These are phyloP conservation scores for Platanus orientalis DNA, from an alignment of 164 flowering plant species.

Conservation along the genomic window DNA sequence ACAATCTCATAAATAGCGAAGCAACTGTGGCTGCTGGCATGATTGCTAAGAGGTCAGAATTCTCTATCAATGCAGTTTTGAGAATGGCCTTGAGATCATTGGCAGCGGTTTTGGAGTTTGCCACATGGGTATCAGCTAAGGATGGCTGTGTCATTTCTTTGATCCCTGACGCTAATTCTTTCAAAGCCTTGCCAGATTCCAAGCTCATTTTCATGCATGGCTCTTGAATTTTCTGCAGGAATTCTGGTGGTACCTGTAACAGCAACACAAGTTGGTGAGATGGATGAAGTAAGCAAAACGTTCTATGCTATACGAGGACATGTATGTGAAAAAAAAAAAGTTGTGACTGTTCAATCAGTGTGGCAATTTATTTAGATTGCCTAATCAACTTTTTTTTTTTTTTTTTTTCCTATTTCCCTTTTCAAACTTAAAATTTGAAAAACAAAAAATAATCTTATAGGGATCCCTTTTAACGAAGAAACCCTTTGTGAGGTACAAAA, in stretches of 20 bases:
- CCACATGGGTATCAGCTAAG: conserved; percentile 23
- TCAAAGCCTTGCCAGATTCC: conserved; percentile 42
- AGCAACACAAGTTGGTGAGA: not conserved
- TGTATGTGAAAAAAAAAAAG: no score
- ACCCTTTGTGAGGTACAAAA: no score
- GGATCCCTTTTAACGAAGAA: no score
- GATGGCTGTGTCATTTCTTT: conserved; percentile 32
- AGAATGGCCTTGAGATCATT: conserved; percentile 33
- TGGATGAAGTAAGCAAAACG: no score
- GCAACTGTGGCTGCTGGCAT: conserved; percentile 42
- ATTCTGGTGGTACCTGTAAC: conserved; percentile 36
- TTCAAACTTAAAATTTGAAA: no score
- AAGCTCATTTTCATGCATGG: conserved; percentile 41
- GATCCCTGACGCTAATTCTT: conserved; percentile 38
- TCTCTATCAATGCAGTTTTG: conserved; percentile 25
- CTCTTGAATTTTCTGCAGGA: conserved; percentile 35
- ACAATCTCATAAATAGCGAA: conserved; percentile 47
- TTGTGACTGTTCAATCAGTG: no score
- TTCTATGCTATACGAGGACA: no score
- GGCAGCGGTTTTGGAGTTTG: conserved; percentile 32
- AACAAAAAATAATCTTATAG: no score
- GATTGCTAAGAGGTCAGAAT: conserved; percentile 32
- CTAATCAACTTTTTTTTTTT: no score
- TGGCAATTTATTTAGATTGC: no score
- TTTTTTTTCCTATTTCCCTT: no score